Base-by-base conservation (phyloP, 208 protist species). In the Trypanosoma boissoni region DNA sequence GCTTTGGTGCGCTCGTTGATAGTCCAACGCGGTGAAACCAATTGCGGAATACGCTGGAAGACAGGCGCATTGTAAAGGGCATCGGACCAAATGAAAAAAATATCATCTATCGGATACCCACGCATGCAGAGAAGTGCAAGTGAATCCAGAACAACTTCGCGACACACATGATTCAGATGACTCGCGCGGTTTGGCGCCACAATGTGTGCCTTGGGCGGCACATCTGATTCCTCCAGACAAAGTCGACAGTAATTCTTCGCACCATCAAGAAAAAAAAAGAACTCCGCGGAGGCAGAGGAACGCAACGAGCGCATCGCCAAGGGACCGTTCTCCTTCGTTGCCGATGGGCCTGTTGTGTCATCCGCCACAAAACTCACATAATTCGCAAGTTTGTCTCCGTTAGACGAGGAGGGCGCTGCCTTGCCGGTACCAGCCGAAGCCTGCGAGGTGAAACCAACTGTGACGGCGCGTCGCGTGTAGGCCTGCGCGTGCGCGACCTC, bases 41-140 rank as follows among this genome's bases (percentile, higher is more conserved):
- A 51, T 20, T 43, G 20, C 2, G 41, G 64, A 31, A 92, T 72
- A 24, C 83, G 84, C 4, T 75, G 74, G 52, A 91, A 85, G 12
- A 51, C 57, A 1, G 64, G 57, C 34, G 68, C 49, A 50, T 59
- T 46, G 61, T 76, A 88, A 34, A 94, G 74, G 7, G 74, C 50
- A 39, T 84, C 64, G 0, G 83, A 60, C 87, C 87, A 94, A 39
- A 88, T 78, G 12, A 61, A 46, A 29, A 70, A 64, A 18, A 89
- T 75, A 43, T 81, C 43, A 52, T 94, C 83, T 28, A 95, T 72
- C 2, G 82, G 75, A 65, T 89, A 92, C 8, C 88, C 88, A 5
- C 84, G 82, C 31, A 80, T 63, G 2, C 58, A 57, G 18, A 95
- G 58, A 21, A 95, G 54, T 1, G 80, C 68, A 44, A 90, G 18